A percentile compares a stretch with the other conserved stretches of the same genome.
These are phyloP conservation scores for Pichia norvegensis DNA, from an alignment of 1,139 yeast species.

Conservation along the genomic window DNA sequence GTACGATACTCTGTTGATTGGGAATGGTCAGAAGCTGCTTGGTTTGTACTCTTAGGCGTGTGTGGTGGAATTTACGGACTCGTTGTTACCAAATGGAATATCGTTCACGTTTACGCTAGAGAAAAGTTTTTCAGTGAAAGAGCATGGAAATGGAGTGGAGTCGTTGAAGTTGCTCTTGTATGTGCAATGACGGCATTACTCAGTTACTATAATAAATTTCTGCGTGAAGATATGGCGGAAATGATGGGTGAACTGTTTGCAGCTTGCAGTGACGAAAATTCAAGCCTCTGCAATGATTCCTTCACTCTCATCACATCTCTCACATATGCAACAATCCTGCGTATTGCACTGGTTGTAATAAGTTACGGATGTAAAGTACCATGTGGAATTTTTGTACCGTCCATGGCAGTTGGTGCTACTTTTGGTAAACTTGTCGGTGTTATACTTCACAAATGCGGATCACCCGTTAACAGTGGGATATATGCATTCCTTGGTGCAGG, in stretches of 20 bases:
- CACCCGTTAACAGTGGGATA: conserved; percentile 77
- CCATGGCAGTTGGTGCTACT: conserved; percentile 94
- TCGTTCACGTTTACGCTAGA: conserved; percentile 71
- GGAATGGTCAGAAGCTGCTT: conserved; percentile 80
- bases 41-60: conserved; percentile 69
- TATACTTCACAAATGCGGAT: conserved; percentile 39
- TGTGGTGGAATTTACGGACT: conserved; percentile 93
- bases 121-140: conserved; percentile 49
- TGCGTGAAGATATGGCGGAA: conserved; percentile 88
- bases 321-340: conserved; percentile 58
- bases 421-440: conserved; percentile 84
- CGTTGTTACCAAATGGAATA: conserved; percentile 68
- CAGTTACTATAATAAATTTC: conserved; percentile 77
- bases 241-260: conserved; percentile 84
- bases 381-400: conserved; percentile 93
- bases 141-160: conserved; percentile 19
- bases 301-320: neutral
- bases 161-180: conserved; percentile 64
- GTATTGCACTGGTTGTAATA: conserved; percentile 66
- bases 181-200: conserved; percentile 66
- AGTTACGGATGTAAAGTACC: conserved; percentile 93
- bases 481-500: conserved; percentile 98
- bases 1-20: conserved; percentile 80
- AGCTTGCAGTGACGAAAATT: conserved; percentile 46
- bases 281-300: conserved; percentile 34